Conservation (phyloP, 1,284 basidiomycete species). For the Ganoderma multipileum region DNA sequence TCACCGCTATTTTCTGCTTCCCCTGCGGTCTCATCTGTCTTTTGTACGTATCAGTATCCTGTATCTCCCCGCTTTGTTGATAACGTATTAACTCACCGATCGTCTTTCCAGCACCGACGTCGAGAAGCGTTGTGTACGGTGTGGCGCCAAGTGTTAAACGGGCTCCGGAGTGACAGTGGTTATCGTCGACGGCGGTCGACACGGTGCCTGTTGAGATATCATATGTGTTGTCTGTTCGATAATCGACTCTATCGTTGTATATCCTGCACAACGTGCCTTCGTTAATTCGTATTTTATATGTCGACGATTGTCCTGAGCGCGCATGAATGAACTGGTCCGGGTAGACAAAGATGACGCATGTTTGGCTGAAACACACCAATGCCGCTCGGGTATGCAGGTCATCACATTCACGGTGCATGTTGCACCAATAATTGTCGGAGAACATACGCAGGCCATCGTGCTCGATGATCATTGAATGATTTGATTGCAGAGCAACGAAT, state of each 20-base stretch:
- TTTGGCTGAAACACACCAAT: not conserved
- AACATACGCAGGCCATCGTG: not conserved
- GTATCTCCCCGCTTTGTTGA: not conserved
- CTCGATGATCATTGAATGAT: not conserved
- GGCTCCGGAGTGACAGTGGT: not conserved
- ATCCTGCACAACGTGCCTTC: not conserved
- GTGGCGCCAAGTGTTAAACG: constrained; percentile 25
- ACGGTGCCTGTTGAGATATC: not conserved
- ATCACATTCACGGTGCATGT: not conserved
- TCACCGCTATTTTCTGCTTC: constrained; percentile 36
- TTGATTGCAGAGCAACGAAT: not conserved
- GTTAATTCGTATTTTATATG: not conserved
- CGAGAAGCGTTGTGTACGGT: constrained; percentile 33
- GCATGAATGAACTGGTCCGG: not conserved
- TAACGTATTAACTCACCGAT: not conserved
- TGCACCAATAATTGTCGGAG: not conserved
- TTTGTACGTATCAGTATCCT: constrained; percentile 30
- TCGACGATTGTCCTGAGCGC: not conserved
- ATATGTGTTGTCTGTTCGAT: not conserved
- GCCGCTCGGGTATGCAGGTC: not conserved
- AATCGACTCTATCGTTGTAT: not conserved
- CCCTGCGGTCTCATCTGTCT: constrained; percentile 38
- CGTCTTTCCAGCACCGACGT: constrained; percentile 17
- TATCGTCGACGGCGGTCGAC: not conserved
- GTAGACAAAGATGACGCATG: not conserved